Evolutionary conservation across 208 protist genomes (phyloP), one percentile per base, ranked within the genome.

Genomic region (Blechomonas ayalai): DNA sequence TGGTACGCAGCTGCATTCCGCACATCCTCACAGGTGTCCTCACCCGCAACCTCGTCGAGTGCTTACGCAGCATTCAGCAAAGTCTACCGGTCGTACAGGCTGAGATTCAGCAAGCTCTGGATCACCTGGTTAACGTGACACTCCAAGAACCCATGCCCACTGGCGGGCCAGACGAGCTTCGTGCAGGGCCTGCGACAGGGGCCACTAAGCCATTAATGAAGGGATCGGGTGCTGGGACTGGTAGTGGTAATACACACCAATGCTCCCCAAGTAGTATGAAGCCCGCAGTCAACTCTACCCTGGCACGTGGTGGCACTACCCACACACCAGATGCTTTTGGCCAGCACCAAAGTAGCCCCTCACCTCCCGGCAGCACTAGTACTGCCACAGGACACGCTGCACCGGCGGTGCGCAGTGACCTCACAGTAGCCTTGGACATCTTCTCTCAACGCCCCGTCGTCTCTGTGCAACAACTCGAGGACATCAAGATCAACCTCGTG

Each of bases 381-480:
- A 15, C 10, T 7, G n/a, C n/a, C 1, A n/a, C 37, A 41, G 35
- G 19, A 40, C 19, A 5, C 19, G 35, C 35, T 18, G 8, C 35
- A 22, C 19, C 8, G 24, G 35, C 8, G 10, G n/a, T n/a, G n/a
- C n/a, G n/a, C n/a, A 10, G 59, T 36, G 82, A 95, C 45, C 42
- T 95, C 9, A 73, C 42, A 2, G 76, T 95, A 27, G 86, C 86
- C 1, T 68, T 95, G 23, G 64, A 76, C 18, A 53, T 79, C 18
- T 88, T 92, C 59, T 41, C 73, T 33, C 64, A 53, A 19, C 77
- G 86, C 25, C 67, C 67, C 10, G 74, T 91, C 28, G 80, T 70
- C 22, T 82, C 82, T 25, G 71, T 85, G 35, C 67, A 84, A 44
- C 74, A 91, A 49, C 60, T 95, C 35, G 72, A 91, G 20, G 80